These are phyloP conservation scores for Apiospora marii DNA, from an alignment of 2,329 filamentous ascomycete species.

Conservation along the genomic window DNA sequence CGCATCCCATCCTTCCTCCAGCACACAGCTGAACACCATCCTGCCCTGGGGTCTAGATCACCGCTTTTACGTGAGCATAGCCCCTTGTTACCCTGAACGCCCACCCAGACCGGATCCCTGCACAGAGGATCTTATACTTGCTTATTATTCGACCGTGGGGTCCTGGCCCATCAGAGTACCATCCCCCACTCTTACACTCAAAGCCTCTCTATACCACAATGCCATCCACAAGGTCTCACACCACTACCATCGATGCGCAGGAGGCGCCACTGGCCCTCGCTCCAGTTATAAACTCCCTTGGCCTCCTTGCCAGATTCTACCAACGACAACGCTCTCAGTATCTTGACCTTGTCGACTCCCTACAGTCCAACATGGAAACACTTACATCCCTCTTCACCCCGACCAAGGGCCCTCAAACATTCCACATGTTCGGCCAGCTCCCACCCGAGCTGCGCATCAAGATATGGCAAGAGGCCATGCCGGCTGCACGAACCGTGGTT, in stretches of 20 bases:
- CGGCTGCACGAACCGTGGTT: conserved; percentile 39
- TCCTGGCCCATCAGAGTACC: not conserved
- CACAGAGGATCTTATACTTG: not conserved
- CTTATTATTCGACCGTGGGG: conserved; percentile 10
- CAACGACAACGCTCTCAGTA: conserved; percentile 33
- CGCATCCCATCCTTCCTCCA: not conserved
- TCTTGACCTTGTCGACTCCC: conserved; percentile 33
- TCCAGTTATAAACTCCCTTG: conserved; percentile 32
- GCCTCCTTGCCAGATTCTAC: conserved; percentile 33
- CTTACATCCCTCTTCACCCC: conserved; percentile 24
- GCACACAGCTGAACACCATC: conserved; percentile 12
- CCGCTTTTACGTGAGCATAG: not conserved
- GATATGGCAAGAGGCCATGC: conserved; percentile 44
- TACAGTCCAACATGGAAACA: conserved; percentile 37
- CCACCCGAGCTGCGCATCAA: conserved; percentile 44
- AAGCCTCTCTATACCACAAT: conserved; percentile 15
- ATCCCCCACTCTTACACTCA: not conserved
- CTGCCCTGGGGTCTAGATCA: conserved; percentile 1
- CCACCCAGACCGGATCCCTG: not conserved
- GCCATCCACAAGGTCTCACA: conserved; percentile 26
- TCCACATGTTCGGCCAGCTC: conserved; percentile 40
- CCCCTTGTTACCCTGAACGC: not conserved
- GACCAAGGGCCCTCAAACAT: conserved; percentile 29
- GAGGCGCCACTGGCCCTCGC: conserved; percentile 34
- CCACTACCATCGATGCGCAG: conserved; percentile 29